Evolutionary conservation across 345 rosid genomes (phyloP), one percentile per base, ranked within the genome.

Genomic region (Psidium friedrichsthalianum): DNA sequence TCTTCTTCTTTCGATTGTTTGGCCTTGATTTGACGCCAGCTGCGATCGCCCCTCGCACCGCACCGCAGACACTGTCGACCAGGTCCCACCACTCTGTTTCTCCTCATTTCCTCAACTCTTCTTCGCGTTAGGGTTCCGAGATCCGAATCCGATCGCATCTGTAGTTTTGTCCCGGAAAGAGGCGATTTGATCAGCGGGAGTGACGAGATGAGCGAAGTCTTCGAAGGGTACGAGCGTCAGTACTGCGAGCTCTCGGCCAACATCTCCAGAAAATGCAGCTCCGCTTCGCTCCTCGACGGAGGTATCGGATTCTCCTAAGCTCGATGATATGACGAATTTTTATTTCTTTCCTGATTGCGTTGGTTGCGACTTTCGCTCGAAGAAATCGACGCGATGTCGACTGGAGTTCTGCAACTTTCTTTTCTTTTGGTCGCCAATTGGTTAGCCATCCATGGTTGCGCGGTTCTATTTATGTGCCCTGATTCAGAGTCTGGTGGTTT

Each of bases 181-280:
- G 56, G 64, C 8, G 82, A 80, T 76, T 22, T n/a, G 74, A 78
- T 49, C 56, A 16, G 69, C 74, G 58, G 87, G 64, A 24, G 54
- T 25, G 53, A 42, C 86, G 91, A 91, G 89, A 96, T 96, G 99
- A 96, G 97, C 83, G 95, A 92, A 55, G 97, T 94, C 24, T 95
- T 95, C 83, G 96, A 96, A 88, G 96, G 96, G 51, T 96, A 96
- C 93, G 98, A 94, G 89, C 96, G 98, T 6, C 98, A 93, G 84
- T 96, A 96, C 92, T 96, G 98, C 88, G 98, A 96, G 88, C 96
- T 96, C 91, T 96, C 99, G 24, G 92, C 97, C 32, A 92, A 90
- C 91, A 94, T 96, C 86, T 93, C 96, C 87, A 87, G 94, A 51
- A 96, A 92, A 90, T 95, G 98, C 93, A 88, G 89, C 86, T 89